Base-by-base conservation (phyloP, 1,139 yeast species). In the Suhomyces ambrosiae region DNA sequence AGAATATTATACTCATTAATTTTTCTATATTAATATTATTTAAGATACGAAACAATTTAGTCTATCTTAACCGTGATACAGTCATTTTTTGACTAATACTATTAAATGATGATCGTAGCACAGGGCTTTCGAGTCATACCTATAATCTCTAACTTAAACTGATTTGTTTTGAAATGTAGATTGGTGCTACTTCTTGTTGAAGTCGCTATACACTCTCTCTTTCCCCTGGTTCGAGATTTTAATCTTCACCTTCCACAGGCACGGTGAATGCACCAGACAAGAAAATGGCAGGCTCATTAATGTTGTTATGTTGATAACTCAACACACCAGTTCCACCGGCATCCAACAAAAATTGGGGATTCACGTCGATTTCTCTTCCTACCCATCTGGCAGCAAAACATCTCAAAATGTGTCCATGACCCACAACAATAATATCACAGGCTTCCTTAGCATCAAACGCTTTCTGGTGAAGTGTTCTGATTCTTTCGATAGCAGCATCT, bases 321-420 rank as follows among this genome's bases (percentile, higher is more conserved):
- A 90, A 71, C 2, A 88, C 95, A 40, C 97, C 96, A 23, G 88
- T 88, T 33, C 96, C 97, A 48, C 97, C 97, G 19, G 97, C 96
- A 58, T 90, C 97, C 51, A 90, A 70, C 62, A 90, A 70, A 57
- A 88, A 80, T 46, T 82, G 79, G 2, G 96, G 96, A 58, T 89
- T 87, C 36, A 61, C 65, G 46, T 71, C 61, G 43, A 85, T 68
- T 11, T 72, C 74, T 32, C 72, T 64, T 6, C 74, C 75, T 19
- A 86, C 80, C 97, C 97, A 90, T 46, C 96, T 68, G 23, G 90
- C 87, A 7, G 90, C 94, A 53, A 90, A 80, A 56, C 92, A 86
- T 54, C 97, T 80, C 50, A 90, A 70, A 38, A 90, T 86, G 55
- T 90, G 97, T 30, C 97, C 97, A 56, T 90, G 97, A 7, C 92